A percentile compares a stretch with the other conserved stretches of the same genome.
phyloP scores from a whole-genome alignment of 805 yeast species.

The Kodamaea restingae region DNA sequence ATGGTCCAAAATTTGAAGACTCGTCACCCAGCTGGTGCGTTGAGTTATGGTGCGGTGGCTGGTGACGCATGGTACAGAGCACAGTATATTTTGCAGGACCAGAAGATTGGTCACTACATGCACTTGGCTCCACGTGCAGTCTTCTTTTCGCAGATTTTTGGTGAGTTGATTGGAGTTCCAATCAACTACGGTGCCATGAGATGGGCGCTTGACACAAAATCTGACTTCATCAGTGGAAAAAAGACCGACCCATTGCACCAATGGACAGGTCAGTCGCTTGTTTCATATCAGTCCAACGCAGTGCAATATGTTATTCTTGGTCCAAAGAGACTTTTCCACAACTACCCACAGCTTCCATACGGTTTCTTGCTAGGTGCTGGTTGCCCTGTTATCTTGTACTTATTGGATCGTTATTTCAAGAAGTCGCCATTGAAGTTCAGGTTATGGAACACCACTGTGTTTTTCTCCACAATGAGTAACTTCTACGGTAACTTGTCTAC shows the following conservation, averaged over 20 bases:
- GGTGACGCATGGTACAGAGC: conserved; percentile 27
- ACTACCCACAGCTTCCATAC: conserved; percentile 21
- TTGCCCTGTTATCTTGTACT: conserved; percentile 16
- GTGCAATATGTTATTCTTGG: conserved; percentile 23
- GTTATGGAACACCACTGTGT: conserved; percentile 24
- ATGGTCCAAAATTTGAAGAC: conserved; percentile 12
- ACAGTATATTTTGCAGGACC: conserved; percentile 21
- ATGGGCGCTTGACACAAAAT: conserved; percentile 20
- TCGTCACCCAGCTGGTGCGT: conserved; percentile 23
- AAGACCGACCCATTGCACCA: conserved; percentile 22
- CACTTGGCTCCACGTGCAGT: conserved; percentile 22
- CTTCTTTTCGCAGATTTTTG: conserved; percentile 21
- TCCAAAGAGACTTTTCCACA: conserved; percentile 18
- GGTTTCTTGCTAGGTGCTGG: conserved; percentile 20
- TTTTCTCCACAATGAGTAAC: conserved; percentile 21
- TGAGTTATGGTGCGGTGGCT: conserved; percentile 21
- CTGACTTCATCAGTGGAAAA: conserved; percentile 19
- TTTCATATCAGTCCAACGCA: conserved; percentile 21
- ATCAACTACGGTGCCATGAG: conserved; percentile 21
- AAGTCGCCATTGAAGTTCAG: conserved; percentile 15
- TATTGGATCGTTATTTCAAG: conserved; percentile 17
- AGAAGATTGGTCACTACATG: conserved; percentile 23
- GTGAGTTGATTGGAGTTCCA: conserved; percentile 24
- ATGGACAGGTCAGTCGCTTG: conserved; percentile 23
- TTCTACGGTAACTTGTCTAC: conserved; percentile 24